Evolutionary conservation across 1,139 yeast genomes (phyloP).

Genomic region (Blastobotrys aristatus): DNA sequence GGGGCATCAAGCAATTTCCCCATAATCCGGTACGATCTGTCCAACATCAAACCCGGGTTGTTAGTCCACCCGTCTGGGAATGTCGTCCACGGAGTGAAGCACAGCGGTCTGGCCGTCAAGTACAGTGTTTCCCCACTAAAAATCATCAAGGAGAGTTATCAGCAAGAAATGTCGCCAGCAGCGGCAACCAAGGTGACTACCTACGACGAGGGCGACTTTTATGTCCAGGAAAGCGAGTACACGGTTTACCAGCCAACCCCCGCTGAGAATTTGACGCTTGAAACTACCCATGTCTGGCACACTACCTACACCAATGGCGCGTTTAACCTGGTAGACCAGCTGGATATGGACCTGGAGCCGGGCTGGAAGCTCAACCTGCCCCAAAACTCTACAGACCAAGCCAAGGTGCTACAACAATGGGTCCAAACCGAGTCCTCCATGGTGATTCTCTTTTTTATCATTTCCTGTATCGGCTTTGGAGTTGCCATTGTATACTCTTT

Average conservation of each 20-base stretch:
- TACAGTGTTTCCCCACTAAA: not conserved
- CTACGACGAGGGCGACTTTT: not conserved
- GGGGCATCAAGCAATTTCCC: not conserved
- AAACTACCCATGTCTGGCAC: not conserved
- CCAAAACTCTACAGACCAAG: not conserved
- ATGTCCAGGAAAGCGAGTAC: conserved; percentile 1
- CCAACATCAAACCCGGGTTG: not conserved
- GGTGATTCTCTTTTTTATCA: not conserved
- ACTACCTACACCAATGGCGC: not conserved
- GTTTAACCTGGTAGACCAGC: not conserved
- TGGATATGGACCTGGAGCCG: not conserved
- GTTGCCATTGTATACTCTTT: not conserved
- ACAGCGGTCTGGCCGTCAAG: not conserved
- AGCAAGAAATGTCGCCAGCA: not conserved
- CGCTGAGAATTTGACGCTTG: not conserved
- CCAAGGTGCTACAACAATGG: not conserved
- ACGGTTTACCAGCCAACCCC: not conserved
- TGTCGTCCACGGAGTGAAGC: not conserved
- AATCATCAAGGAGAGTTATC: not conserved
- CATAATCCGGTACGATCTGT: not conserved
- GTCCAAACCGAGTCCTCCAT: not conserved
- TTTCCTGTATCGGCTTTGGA: not conserved
- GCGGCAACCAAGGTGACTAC: not conserved
- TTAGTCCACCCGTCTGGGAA: not conserved
- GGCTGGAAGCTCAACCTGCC: not conserved